These are phyloP conservation scores for Exophiala xenobiotica DNA, from an alignment of 2,329 filamentous ascomycete genomes.

Conservation along the genomic window DNA sequence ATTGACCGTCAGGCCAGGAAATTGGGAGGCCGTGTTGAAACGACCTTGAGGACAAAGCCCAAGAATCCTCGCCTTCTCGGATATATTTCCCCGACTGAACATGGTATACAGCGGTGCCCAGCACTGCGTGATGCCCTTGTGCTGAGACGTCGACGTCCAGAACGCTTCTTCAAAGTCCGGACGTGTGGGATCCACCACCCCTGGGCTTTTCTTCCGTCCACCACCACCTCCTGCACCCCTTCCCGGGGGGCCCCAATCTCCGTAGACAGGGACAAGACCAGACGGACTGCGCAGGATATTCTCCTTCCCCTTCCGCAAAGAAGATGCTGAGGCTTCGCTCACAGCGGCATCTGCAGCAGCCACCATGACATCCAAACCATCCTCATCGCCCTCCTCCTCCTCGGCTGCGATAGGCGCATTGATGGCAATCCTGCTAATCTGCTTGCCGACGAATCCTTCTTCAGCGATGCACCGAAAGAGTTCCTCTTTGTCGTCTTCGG, in stretches of 20 bases:
- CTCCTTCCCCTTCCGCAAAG: conserved; percentile 41
- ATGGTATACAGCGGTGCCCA: conserved; percentile 92
- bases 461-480: conserved; percentile 46
- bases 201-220: too few species aligned
- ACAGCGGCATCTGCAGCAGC: not conserved
- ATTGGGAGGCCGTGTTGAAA: too few species aligned
- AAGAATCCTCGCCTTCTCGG: conserved; percentile 79
- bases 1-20: conserved; percentile 24
- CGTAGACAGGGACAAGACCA: conserved; percentile 67
- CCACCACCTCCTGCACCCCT: not conserved
- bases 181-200: conserved; percentile 36
- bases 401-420: conserved; percentile 54
- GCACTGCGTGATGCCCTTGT: conserved; percentile 72
- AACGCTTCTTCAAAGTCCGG: conserved; percentile 66
- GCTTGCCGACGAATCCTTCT: conserved; percentile 36
- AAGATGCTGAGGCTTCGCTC: not conserved
- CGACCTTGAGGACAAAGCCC: conserved; percentile 35
- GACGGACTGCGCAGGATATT: conserved; percentile 75
- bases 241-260: conserved; percentile 65
- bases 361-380: not conserved
- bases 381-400: not conserved
- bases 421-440: conserved; percentile 57
- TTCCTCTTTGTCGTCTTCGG: conserved; percentile 32
- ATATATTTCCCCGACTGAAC: conserved; percentile 89
- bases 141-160: conserved; percentile 77